Evolutionary conservation across 2,329 filamentous ascomycete species (phyloP).

Genomic region (Albophoma yamanashiensis): DNA sequence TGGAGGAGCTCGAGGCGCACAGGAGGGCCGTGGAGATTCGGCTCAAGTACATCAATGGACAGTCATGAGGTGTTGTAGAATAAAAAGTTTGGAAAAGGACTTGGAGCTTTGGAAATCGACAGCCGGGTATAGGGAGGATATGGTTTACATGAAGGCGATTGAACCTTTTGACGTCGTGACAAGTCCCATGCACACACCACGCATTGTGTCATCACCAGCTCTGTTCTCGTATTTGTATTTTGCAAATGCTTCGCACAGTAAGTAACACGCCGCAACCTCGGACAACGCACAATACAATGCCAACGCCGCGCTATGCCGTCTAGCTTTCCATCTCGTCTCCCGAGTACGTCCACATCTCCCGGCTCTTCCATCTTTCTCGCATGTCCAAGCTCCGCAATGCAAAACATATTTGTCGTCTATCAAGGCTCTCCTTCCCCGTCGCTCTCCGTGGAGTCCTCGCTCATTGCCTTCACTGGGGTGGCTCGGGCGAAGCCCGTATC

Average conservation of each 20-base stretch:
- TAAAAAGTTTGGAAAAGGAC: neutral
- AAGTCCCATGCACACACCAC: neutral
- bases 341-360: neutral
- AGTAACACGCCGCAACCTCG: neutral
- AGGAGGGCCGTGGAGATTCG: slow-evolving; percentile 79
- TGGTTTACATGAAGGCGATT: neutral
- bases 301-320: slow-evolving; percentile 24
- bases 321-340: neutral
- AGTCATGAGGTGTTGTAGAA: slow-evolving; percentile 10
- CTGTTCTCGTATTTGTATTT: neutral
- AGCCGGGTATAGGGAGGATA: too few species aligned
- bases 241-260: neutral
- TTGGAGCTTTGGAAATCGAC: neutral
- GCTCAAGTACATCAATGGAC: slow-evolving; percentile 40
- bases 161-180: neutral
- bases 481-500: slow-evolving; percentile 11
- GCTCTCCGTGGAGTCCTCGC: neutral
- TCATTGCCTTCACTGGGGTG: neutral
- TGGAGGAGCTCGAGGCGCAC: slow-evolving; percentile 92
- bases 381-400: neutral
- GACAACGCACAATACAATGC: slow-evolving; percentile 5
- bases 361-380: neutral
- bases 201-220: neutral
- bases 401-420: neutral
- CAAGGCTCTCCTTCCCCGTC: neutral